These are phyloP conservation scores for Scenedesmus sp. DNA, from an alignment of 163 green algal genomes.

Conservation along the genomic window DNA sequence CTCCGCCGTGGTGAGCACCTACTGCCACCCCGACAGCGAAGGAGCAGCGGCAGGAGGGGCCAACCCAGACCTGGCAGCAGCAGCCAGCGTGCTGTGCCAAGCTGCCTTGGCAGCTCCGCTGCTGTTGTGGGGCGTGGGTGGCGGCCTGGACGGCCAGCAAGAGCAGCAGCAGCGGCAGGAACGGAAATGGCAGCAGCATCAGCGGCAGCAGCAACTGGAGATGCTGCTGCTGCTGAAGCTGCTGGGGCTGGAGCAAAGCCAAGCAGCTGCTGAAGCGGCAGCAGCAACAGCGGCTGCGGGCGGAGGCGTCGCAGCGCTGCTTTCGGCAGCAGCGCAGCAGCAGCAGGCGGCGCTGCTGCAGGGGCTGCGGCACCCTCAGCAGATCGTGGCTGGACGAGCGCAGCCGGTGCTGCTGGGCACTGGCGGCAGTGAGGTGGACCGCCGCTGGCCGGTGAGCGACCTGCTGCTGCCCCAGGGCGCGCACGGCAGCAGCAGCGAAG, in stretches of 20 bases:
- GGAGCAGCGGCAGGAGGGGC: background rate
- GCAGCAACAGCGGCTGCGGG: background rate
- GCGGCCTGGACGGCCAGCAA: background rate
- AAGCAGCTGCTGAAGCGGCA: constrained; percentile 12
- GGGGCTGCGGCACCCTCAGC: constrained; percentile 27
- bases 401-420: constrained; percentile 45
- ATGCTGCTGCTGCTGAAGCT: constrained; percentile 27
- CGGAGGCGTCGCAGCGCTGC: constrained; percentile 8
- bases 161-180: constrained; percentile 23
- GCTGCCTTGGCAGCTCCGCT: constrained; percentile 81
- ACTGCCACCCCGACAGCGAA: constrained; percentile 55
- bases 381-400: constrained; percentile 24
- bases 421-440: constrained; percentile 38
- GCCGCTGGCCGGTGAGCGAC: constrained; percentile 43
- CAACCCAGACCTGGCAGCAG: constrained; percentile 68
- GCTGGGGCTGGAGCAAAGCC: background rate
- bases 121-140: constrained; percentile 70
- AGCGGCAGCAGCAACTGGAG: constrained; percentile 16
- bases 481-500: background rate
- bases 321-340: constrained; percentile 29
- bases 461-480: constrained; percentile 9
- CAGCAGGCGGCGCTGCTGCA: constrained; percentile 11
- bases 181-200: background rate
- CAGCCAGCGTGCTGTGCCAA: constrained; percentile 89
- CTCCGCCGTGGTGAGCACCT: constrained; percentile 59